These are phyloP conservation scores for Sanghuangporus baumii DNA, from an alignment of 1,284 basidiomycete genomes.

Conservation along the genomic window DNA sequence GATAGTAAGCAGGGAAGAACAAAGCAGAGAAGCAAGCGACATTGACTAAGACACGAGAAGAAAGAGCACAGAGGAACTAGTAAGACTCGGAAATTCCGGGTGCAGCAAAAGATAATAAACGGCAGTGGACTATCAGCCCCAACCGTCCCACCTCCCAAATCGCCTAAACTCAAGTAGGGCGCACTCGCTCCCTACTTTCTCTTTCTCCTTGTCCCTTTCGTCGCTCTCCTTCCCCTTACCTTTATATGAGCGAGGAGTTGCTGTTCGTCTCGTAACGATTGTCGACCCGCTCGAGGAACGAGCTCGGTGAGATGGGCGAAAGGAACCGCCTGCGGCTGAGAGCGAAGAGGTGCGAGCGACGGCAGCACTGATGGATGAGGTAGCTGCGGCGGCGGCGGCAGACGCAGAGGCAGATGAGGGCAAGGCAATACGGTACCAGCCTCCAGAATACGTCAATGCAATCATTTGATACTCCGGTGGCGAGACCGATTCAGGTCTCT, in stretches of 20 bases:
- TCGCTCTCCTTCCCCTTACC: slow-evolving; percentile 56
- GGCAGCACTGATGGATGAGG: slow-evolving; percentile 19
- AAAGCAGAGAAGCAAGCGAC: not conserved
- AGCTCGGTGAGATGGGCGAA: slow-evolving; percentile 36
- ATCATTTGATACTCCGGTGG: slow-evolving; percentile 69
- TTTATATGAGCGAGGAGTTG: slow-evolving; percentile 40
- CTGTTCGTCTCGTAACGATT: slow-evolving; percentile 24
- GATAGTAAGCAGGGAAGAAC: not conserved
- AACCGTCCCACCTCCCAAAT: slow-evolving; percentile 82
- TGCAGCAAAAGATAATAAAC: not conserved
- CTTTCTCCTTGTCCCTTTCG: slow-evolving; percentile 51
- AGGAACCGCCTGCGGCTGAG: slow-evolving; percentile 35
- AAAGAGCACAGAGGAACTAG: not conserved
- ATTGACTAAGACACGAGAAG: not conserved
- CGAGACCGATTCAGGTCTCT: slow-evolving; percentile 1
- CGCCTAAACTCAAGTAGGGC: slow-evolving; percentile 68
- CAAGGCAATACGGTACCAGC: slow-evolving; percentile 87
- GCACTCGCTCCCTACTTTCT: slow-evolving; percentile 60
- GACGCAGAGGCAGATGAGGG: slow-evolving; percentile 39
- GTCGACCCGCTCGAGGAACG: slow-evolving; percentile 53
- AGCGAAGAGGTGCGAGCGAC: slow-evolving; percentile 20
- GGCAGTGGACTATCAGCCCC: slow-evolving; percentile 43
- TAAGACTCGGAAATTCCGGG: not conserved
- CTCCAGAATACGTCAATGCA: slow-evolving; percentile 81
- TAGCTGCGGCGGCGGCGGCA: slow-evolving; percentile 15